phyloP scores from a whole-genome alignment of 2,329 filamentous ascomycete species.

The Raffaelea deltoideospora region DNA sequence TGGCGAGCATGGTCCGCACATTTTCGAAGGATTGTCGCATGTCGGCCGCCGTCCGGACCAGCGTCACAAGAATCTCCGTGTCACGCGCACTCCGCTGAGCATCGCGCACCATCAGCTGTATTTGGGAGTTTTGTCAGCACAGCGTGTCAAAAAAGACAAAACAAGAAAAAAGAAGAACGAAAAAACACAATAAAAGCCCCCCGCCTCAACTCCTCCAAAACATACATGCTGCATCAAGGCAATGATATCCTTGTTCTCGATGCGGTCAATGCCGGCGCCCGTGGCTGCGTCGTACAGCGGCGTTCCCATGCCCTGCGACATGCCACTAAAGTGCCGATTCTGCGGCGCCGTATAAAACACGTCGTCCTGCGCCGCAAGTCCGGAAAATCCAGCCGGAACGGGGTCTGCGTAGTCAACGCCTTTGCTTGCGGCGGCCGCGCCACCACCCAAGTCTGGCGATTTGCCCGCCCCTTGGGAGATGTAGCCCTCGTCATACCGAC shows the following conservation, averaged over 20 bases:
- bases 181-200: too few species aligned
- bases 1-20: slow-evolving; percentile 79
- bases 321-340: slow-evolving; percentile 60
- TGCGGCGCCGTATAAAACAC: slow-evolving; percentile 49
- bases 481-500: slow-evolving; percentile 74
- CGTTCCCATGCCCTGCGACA: slow-evolving; percentile 82
- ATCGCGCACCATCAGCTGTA: slow-evolving; percentile 78
- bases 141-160: neutral
- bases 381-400: slow-evolving; percentile 18
- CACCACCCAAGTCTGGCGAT: slow-evolving; percentile 33
- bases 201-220: too few species aligned
- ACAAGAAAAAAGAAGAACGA: neutral
- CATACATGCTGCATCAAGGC: slow-evolving; percentile 89
- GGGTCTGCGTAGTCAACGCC: slow-evolving; percentile 35
- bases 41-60: slow-evolving; percentile 86
- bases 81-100: slow-evolving; percentile 91
- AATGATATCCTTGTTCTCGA: slow-evolving; percentile 92
- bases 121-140: neutral
- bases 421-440: slow-evolving; percentile 38
- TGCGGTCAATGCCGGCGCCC: slow-evolving; percentile 74
- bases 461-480: slow-evolving; percentile 57
- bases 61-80: slow-evolving; percentile 86
- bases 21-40: slow-evolving; percentile 96
- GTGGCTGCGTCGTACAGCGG: slow-evolving; percentile 84
- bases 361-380: slow-evolving; percentile 33